Percentiles rank a stretch among this genome's conserved stretches.
These are phyloP conservation scores for Garcia nutans DNA, from an alignment of 345 rosid species.

Conservation along the genomic window DNA sequence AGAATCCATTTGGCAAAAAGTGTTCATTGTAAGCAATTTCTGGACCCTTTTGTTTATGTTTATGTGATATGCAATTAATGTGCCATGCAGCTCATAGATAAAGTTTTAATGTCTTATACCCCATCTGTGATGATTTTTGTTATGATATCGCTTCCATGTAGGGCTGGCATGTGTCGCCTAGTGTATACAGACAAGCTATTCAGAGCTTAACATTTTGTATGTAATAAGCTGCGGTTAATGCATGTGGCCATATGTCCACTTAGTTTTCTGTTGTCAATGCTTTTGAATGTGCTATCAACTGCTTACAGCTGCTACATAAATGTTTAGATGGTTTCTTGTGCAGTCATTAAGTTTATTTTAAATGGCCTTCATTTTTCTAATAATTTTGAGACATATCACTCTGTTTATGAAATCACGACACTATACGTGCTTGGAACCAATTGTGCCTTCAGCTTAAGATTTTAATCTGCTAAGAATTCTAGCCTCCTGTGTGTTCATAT, in stretches of 20 bases:
- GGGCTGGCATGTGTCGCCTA: neutral
- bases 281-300: neutral
- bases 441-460: neutral
- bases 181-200: neutral
- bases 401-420: neutral
- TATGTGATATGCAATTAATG: neutral
- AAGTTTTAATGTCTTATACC: neutral
- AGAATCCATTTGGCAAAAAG: conserved; percentile 91
- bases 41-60: neutral
- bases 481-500: neutral
- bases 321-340: neutral
- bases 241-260: neutral
- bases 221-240: neutral
- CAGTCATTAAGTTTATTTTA: neutral
- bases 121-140: neutral
- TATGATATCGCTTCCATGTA: neutral
- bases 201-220: neutral
- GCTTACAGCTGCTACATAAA: neutral
- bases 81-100: neutral
- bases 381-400: neutral
- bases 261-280: neutral
- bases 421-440: neutral
- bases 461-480: neutral
- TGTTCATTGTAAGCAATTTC: conserved; percentile 60
- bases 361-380: no score